Percentiles rank a stretch among this genome's conserved stretches.
Conservation (phyloP, 306 rosid genomes). For the Gastrolobium bilobum region DNA sequence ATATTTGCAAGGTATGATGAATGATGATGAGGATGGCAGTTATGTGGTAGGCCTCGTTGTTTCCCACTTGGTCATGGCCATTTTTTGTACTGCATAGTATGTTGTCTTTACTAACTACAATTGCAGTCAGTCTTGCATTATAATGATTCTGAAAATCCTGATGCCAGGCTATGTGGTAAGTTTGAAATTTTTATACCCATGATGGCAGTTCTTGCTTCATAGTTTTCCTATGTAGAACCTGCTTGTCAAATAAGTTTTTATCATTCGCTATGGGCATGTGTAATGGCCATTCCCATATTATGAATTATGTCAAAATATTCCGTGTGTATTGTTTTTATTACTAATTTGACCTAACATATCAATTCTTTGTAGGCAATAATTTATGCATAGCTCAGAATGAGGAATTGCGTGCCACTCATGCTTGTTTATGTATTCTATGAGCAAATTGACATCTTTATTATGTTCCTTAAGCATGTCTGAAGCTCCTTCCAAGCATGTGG, state of each 20-base stretch:
- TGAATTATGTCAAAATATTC: background rate
- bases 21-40: no score
- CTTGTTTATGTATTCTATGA: conserved; percentile 66
- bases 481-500: conserved; percentile 84
- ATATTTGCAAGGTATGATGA: no score
- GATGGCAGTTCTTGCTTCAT: conserved; percentile 27
- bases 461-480: conserved; percentile 89
- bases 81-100: conserved; percentile 68
- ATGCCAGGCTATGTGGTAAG: conserved; percentile 78
- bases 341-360: conserved; percentile 28
- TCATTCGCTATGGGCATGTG: conserved; percentile 2
- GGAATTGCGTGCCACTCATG: conserved; percentile 73
- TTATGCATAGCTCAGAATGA: conserved; percentile 89
- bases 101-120: conserved; percentile 75
- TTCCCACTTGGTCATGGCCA: no score
- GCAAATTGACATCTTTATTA: conserved; percentile 73
- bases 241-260: conserved; percentile 14
- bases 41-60: no score
- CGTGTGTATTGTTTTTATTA: background rate
- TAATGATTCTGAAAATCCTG: conserved; percentile 88
- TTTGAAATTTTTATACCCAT: conserved; percentile 43
- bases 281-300: conserved; percentile 19
- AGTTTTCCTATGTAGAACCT: conserved; percentile 18
- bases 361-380: conserved; percentile 69
- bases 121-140: conserved; percentile 85